Conservation (phyloP, 1,284 basidiomycete species). For the Sporisorium iseilematis-ciliati region DNA sequence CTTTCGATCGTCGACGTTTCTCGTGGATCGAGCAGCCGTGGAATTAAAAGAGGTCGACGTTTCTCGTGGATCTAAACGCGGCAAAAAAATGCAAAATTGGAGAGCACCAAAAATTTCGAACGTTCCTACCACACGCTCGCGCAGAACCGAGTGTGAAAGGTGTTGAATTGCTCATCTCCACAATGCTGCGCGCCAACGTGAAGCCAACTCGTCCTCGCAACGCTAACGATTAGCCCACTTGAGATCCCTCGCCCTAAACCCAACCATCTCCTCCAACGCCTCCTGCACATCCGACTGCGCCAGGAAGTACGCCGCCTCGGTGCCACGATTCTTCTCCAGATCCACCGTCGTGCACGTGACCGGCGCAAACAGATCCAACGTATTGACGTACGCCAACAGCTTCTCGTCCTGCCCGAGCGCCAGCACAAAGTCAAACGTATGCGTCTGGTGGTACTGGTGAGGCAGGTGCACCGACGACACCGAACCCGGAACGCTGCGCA, state of each 20-base stretch:
- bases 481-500: slow-evolving; percentile 30
- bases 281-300: slow-evolving; percentile 52
- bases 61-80: too few relatives aligned
- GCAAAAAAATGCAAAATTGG: too few relatives aligned
- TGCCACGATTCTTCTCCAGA: slow-evolving; percentile 49
- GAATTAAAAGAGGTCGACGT: too few relatives aligned
- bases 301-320: slow-evolving; percentile 62
- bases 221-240: slow-evolving; percentile 58
- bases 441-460: slow-evolving; percentile 50
- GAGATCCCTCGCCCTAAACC: slow-evolving; percentile 56
- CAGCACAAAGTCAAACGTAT: slow-evolving; percentile 66
- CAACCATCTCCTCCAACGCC: slow-evolving; percentile 62
- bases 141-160: background rate
- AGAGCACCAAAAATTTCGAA: too few relatives aligned
- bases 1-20: too few relatives aligned
- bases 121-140: too few relatives aligned
- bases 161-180: background rate
- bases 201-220: too few relatives aligned
- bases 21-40: too few relatives aligned
- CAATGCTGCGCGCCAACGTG: too few relatives aligned
- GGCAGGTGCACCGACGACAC: slow-evolving; percentile 39
- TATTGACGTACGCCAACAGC: slow-evolving; percentile 64
- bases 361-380: slow-evolving; percentile 67
- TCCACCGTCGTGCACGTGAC: slow-evolving; percentile 64
- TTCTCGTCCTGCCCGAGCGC: slow-evolving; percentile 66